phyloP scores from a whole-genome alignment of 805 yeast species.

The Starmerella ratchasimensis region DNA sequence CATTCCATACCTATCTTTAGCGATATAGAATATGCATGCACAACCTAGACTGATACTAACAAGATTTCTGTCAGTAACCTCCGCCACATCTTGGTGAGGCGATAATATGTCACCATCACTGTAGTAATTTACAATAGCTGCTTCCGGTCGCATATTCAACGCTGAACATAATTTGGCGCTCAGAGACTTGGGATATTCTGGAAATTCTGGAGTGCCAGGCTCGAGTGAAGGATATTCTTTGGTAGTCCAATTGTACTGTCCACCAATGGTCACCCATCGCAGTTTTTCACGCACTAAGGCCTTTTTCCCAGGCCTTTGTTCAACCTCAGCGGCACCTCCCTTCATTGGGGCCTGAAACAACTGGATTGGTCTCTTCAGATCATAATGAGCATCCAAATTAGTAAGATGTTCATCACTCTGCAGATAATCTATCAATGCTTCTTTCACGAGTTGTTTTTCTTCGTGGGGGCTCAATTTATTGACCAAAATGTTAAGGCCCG shows the following conservation, averaged over 20 bases:
- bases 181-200: conserved; percentile 24
- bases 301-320: too few species aligned
- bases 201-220: conserved; percentile 24
- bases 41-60: conserved; percentile 31
- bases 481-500: conserved; percentile 27
- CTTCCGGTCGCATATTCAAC: conserved; percentile 27
- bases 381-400: conserved; percentile 27
- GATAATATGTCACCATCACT: conserved; percentile 32
- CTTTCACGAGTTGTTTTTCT: conserved; percentile 24
- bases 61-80: conserved; percentile 26
- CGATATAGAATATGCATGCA: conserved; percentile 29
- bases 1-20: conserved; percentile 14
- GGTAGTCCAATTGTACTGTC: conserved; percentile 34
- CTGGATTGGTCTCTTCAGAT: conserved; percentile 24
- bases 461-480: conserved; percentile 18
- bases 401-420: conserved; percentile 26
- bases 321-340: conserved; percentile 1
- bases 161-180: conserved; percentile 16
- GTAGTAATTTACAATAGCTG: conserved; percentile 33
- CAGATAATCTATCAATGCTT: conserved; percentile 25
- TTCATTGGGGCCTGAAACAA: conserved; percentile 19
- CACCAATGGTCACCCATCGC: conserved; percentile 37
- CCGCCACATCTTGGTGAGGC: conserved; percentile 35
- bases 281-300: conserved; percentile 20
- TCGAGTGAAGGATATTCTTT: conserved; percentile 31